phyloP scores from a whole-genome alignment of 2,329 filamentous ascomycete genomes.

The Cephalotrichum gorgonifer region DNA sequence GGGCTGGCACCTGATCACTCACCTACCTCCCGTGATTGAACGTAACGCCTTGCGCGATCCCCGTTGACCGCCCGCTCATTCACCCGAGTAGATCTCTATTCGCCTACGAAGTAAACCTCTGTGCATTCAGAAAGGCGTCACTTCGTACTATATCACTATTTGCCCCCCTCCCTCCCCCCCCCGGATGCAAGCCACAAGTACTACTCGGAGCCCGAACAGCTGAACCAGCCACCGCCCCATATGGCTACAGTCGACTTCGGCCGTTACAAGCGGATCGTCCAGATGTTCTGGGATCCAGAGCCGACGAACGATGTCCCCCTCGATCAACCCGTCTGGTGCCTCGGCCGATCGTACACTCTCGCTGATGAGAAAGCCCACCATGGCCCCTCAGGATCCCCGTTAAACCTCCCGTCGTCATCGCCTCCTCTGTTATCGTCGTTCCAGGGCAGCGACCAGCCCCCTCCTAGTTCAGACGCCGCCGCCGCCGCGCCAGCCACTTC shows the following conservation, averaged over 20 bases:
- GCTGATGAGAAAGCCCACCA: constrained; percentile 1
- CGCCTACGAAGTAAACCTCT: no score
- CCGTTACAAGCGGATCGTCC: constrained; percentile 69
- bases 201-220: no score
- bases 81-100: no score
- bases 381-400: neutral
- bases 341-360: constrained; percentile 46
- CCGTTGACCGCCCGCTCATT: no score
- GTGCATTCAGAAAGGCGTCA: no score
- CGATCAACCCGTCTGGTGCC: constrained; percentile 72
- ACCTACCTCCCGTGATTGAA: constrained; percentile 3
- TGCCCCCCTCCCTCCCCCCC: no score
- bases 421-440: neutral
- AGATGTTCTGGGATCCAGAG: constrained; percentile 87
- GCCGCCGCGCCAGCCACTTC: neutral
- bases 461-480: neutral
- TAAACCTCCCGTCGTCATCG: neutral
- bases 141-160: no score
- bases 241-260: constrained; percentile 59
- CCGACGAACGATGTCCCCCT: constrained; percentile 65
- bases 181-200: no score
- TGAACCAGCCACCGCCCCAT: neutral
- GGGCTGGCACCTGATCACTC: neutral
- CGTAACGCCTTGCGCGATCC: no score
- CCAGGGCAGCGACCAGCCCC: neutral